A percentile compares a stretch with the other conserved stretches of the same genome.
Conservation (phyloP, 225 moss, liverwort and hornwort genomes). For the Marchantia polymorpha region DNA sequence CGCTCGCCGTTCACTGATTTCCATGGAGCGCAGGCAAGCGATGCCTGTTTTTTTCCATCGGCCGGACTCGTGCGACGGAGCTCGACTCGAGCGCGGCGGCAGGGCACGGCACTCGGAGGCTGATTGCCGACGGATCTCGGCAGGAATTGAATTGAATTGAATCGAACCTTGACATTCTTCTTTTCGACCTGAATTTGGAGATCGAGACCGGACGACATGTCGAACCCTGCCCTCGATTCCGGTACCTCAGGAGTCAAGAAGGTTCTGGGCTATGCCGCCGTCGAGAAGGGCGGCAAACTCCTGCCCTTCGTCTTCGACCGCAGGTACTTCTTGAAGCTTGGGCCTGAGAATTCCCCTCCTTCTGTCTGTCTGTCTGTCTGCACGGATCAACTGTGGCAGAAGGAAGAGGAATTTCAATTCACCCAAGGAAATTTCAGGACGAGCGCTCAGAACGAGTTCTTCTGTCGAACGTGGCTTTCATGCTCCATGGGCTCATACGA, state of each 20-base stretch:
- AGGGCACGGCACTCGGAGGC: not conserved
- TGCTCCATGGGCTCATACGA: no score
- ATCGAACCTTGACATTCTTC: not conserved
- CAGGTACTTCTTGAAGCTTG: not conserved
- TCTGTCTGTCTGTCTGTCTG: not conserved
- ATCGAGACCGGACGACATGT: not conserved
- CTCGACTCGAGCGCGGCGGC: not conserved
- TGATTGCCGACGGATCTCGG: not conserved
- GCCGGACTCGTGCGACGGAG: not conserved
- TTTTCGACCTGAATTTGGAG: not conserved
- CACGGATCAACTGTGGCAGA: no score
- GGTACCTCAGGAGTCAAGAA: conserved; percentile 17
- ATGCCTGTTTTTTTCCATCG: not conserved
- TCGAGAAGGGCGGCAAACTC: not conserved
- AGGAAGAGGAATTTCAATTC: no score
- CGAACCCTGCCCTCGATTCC: not conserved
- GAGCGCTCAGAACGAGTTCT: no score
- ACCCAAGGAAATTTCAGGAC: no score
- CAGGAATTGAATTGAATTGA: not conserved
- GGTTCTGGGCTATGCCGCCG: conserved; percentile 22
- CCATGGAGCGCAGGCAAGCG: not conserved
- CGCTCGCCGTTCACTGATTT: not conserved
- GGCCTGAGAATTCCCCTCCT: not conserved
- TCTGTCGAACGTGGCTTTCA: no score
- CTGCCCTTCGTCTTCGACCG: conserved; percentile 17